These are phyloP conservation scores for Elsinoe arachidis DNA, from an alignment of 2,329 filamentous ascomycete species.

Conservation along the genomic window DNA sequence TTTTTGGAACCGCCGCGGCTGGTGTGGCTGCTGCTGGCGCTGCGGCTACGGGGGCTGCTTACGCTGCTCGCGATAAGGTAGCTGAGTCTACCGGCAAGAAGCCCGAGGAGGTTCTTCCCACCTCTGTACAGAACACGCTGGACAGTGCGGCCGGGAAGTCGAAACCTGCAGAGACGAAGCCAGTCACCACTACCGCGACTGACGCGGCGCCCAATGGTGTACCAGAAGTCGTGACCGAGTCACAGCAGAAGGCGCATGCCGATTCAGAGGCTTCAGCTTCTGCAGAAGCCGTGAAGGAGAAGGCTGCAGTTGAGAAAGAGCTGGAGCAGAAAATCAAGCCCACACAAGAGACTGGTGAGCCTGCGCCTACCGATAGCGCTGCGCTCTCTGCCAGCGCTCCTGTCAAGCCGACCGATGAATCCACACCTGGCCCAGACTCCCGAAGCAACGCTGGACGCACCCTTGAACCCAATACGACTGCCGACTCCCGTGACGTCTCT, in stretches of 20 bases:
- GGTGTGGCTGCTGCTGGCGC: constrained; percentile 34
- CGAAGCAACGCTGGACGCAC: constrained; percentile 12
- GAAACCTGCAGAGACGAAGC: background rate
- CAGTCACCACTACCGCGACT: background rate
- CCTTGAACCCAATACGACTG: constrained; percentile 13
- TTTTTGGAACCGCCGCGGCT: constrained; percentile 32
- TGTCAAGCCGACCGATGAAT: constrained; percentile 17
- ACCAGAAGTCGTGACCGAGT: constrained; percentile 59
- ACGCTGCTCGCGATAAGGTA: constrained; percentile 29
- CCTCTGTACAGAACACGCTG: constrained; percentile 38
- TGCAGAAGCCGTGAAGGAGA: constrained; percentile 41
- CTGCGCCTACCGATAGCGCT: constrained; percentile 34
- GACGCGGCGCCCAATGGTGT: constrained; percentile 32
- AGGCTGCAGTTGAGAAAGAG: constrained; percentile 55
- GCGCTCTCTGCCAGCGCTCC: constrained; percentile 30
- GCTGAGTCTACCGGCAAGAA: constrained; percentile 37
- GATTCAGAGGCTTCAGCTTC: constrained; percentile 58
- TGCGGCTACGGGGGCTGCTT: constrained; percentile 31
- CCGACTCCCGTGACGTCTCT: constrained; percentile 34
- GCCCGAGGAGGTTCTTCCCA: constrained; percentile 28
- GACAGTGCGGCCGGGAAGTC: constrained; percentile 25
- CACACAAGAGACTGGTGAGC: constrained; percentile 35
- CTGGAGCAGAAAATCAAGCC: constrained; percentile 52
- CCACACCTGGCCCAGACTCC: constrained; percentile 18
- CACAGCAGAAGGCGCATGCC: constrained; percentile 56